phyloP scores from a whole-genome alignment of 2,329 filamentous ascomycete species.

The Colletotrichum cuscutae region DNA sequence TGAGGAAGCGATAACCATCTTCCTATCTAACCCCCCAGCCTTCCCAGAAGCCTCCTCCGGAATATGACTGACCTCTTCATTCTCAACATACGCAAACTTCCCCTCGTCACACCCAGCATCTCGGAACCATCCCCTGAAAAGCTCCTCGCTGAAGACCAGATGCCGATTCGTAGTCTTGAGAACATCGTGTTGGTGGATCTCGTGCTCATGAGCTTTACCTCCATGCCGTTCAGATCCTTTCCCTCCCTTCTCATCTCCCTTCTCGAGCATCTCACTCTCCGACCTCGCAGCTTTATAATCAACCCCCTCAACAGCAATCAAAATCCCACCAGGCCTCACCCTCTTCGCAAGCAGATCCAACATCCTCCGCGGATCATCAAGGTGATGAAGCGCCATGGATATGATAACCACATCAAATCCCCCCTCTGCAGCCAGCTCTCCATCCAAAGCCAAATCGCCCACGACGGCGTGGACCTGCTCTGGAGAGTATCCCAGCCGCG shows the following conservation, averaged over 20 bases:
- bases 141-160: conserved; percentile 38
- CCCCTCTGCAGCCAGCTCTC: conserved; percentile 35
- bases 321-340: conserved; percentile 42
- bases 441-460: conserved; percentile 43
- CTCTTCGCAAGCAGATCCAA: conserved; percentile 41
- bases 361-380: conserved; percentile 42
- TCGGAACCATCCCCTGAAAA: conserved; percentile 37
- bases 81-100: conserved; percentile 16
- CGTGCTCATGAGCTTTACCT: not conserved
- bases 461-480: conserved; percentile 44
- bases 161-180: conserved; percentile 36
- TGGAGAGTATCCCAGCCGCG: conserved; percentile 36
- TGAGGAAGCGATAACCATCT: conserved; percentile 23
- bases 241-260: not conserved
- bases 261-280: not conserved
- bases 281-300: conserved; percentile 11
- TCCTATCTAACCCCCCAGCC: conserved; percentile 18
- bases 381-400: conserved; percentile 49
- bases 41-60: conserved; percentile 6
- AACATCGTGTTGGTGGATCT: not conserved
- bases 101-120: conserved; percentile 57
- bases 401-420: conserved; percentile 47
- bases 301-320: conserved; percentile 47
- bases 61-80: conserved; percentile 27
- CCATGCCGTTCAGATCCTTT: conserved; percentile 22